Evolutionary conservation across 1,139 yeast species (phyloP).

Genomic region (Sugiyamaella grinbergsii): DNA sequence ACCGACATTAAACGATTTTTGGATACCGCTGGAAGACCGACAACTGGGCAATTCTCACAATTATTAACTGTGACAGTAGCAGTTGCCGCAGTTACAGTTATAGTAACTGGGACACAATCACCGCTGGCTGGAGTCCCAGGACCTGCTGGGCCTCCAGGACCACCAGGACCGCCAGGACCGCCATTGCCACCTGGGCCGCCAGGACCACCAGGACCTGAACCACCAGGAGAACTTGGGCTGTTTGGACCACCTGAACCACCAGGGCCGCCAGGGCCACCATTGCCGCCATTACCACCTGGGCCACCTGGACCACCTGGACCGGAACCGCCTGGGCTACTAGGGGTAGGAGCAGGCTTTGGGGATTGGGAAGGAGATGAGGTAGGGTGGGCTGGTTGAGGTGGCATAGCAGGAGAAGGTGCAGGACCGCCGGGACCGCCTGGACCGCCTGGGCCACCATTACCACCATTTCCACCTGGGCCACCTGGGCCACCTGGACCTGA

Average conservation of each 20-base stretch:
- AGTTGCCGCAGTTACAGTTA: slow-evolving; percentile 20
- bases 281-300: slow-evolving; percentile 23
- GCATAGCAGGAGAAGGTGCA: slow-evolving; percentile 3
- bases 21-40: slow-evolving; percentile 5
- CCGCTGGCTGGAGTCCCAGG: not conserved
- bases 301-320: slow-evolving; percentile 16
- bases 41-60: slow-evolving; percentile 14
- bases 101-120: slow-evolving; percentile 16
- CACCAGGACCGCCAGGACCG: slow-evolving; percentile 22
- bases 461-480: slow-evolving; percentile 18
- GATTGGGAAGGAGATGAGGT: slow-evolving; percentile 5
- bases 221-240: slow-evolving; percentile 29
- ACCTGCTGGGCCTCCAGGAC: slow-evolving; percentile 14
- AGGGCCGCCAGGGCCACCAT: slow-evolving; percentile 18
- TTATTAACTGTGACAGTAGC: slow-evolving; percentile 19
- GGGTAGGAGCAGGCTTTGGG: too few relatives aligned
- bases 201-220: slow-evolving; percentile 19
- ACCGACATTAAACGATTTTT: slow-evolving; percentile 7
- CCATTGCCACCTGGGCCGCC: slow-evolving; percentile 19
- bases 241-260: slow-evolving; percentile 23
- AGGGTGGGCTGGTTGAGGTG: slow-evolving; percentile 1
- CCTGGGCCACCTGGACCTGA: slow-evolving; percentile 21
- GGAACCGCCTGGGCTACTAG: slow-evolving; percentile 2
- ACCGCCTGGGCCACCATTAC: not conserved
- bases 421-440: slow-evolving; percentile 5